These are phyloP conservation scores for Podaxis sp. DNA, from an alignment of 768 basidiomycete species.

Conservation along the genomic window DNA sequence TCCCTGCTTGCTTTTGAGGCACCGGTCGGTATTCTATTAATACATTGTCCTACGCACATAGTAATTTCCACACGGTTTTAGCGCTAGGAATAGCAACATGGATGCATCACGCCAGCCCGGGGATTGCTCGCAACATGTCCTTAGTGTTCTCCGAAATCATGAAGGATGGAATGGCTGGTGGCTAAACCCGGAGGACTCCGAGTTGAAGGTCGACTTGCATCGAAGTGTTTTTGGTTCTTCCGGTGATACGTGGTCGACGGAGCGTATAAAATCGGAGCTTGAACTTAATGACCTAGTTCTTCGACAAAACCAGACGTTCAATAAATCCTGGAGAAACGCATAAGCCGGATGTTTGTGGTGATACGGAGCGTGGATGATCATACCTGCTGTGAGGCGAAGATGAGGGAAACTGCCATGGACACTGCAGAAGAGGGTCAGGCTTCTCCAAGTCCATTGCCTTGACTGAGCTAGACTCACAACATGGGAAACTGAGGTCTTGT, in stretches of 20 bases:
- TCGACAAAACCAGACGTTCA: constrained; percentile 8
- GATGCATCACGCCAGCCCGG: background rate
- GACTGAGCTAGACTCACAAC: background rate
- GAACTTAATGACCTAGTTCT: background rate
- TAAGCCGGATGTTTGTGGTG: background rate
- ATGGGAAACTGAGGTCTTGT: constrained; percentile 12
- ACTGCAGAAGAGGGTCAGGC: background rate
- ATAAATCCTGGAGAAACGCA: background rate
- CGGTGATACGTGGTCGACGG: background rate
- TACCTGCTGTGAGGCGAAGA: constrained; percentile 8
- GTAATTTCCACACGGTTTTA: background rate
- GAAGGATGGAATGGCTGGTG: background rate
- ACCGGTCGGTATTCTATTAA: too few species aligned
- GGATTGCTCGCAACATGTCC: background rate
- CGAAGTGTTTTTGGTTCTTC: background rate
- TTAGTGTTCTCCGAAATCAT: background rate
- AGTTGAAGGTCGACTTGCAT: background rate
- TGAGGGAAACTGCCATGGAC: constrained; percentile 9
- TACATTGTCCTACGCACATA: too few species aligned
- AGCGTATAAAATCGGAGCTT: background rate
- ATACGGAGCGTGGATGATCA: background rate
- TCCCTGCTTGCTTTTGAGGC: too few species aligned
- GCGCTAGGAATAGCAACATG: background rate
- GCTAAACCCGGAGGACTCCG: background rate
- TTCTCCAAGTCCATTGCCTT: background rate